Percentiles rank a stretch among this genome's conserved stretches.
phyloP scores from a whole-genome alignment of 2,329 filamentous ascomycete species.

The Ploettnerulaceae sp. region DNA sequence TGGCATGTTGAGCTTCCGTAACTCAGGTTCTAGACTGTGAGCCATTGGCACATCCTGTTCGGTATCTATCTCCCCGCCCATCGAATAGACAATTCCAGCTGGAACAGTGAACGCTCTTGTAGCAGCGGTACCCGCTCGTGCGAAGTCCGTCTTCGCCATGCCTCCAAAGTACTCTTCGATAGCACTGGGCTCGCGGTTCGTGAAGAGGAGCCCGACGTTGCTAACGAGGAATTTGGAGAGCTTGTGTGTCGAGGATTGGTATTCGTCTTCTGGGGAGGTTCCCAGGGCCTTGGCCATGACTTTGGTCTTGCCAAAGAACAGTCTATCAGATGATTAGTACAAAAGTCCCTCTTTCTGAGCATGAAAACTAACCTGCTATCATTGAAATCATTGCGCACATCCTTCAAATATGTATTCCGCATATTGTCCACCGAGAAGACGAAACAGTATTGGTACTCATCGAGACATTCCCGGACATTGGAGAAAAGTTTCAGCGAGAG shows the following conservation, averaged over 20 bases:
- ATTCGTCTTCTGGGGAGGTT: conserved; percentile 68
- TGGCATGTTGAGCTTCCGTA: conserved; percentile 84
- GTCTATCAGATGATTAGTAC: conserved; percentile 43
- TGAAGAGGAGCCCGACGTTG: conserved; percentile 86
- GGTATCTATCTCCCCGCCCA: conserved; percentile 70
- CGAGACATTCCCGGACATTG: conserved; percentile 79
- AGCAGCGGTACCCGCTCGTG: conserved; percentile 75
- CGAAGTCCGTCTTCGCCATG: conserved; percentile 79
- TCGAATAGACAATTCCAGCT: conserved; percentile 73
- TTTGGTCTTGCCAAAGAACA: conserved; percentile 99
- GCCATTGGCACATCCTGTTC: conserved; percentile 83
- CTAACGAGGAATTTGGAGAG: conserved; percentile 69
- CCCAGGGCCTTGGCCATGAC: conserved; percentile 97
- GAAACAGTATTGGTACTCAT: conserved; percentile 85
- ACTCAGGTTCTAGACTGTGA: conserved; percentile 83
- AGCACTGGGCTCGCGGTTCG: conserved; percentile 64
- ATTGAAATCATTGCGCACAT: conserved; percentile 76
- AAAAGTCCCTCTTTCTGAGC: not conserved
- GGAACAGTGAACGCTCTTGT: conserved; percentile 75
- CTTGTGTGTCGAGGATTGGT: conserved; percentile 69
- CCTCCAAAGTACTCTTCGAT: conserved; percentile 68
- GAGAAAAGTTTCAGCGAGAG: conserved; percentile 79
- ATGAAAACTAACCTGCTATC: conserved; percentile 66
- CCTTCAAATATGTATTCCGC: conserved; percentile 94
- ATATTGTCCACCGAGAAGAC: conserved; percentile 95